phyloP scores from a whole-genome alignment of 192 early-diverging fungal species.

The Lunasporangiospora selenospora region DNA sequence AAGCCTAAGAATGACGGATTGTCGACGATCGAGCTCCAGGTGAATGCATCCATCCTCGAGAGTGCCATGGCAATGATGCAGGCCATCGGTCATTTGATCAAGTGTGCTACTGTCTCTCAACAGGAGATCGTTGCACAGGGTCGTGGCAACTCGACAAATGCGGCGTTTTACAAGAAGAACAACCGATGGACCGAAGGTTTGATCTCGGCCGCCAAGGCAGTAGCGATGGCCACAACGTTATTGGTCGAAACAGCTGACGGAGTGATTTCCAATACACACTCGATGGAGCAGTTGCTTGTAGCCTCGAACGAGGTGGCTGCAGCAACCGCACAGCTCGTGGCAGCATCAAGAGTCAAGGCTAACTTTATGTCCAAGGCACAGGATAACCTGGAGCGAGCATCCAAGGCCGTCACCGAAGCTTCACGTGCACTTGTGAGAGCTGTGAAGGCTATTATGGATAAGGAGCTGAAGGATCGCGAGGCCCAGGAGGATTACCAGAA shows the following conservation, averaged over 20 bases:
- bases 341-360: conserved; percentile 91
- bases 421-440: conserved; percentile 87
- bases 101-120: conserved; percentile 89
- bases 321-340: conserved; percentile 92
- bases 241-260: conserved; percentile 94
- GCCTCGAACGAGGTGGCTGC: conserved; percentile 93
- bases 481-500: conserved; percentile 61
- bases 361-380: conserved; percentile 87
- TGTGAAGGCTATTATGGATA: conserved; percentile 78
- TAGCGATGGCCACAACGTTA: conserved; percentile 84
- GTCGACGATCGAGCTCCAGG: conserved; percentile 81
- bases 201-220: conserved; percentile 91
- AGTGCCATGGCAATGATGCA: conserved; percentile 93
- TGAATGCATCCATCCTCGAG: conserved; percentile 90
- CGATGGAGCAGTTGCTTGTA: conserved; percentile 91
- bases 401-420: conserved; percentile 88
- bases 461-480: conserved; percentile 66
- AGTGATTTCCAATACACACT: conserved; percentile 82
- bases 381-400: conserved; percentile 85
- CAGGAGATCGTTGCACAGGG: conserved; percentile 95
- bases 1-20: conserved; percentile 76
- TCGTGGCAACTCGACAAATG: conserved; percentile 70
- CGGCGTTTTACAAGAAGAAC: conserved; percentile 96
- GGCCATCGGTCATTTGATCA: conserved; percentile 92
- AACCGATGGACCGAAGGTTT: conserved; percentile 98